Percentiles rank a stretch among this genome's conserved stretches.
phyloP scores from a whole-genome alignment of 2,329 filamentous ascomycete genomes.

The Zasmidium angulare region DNA sequence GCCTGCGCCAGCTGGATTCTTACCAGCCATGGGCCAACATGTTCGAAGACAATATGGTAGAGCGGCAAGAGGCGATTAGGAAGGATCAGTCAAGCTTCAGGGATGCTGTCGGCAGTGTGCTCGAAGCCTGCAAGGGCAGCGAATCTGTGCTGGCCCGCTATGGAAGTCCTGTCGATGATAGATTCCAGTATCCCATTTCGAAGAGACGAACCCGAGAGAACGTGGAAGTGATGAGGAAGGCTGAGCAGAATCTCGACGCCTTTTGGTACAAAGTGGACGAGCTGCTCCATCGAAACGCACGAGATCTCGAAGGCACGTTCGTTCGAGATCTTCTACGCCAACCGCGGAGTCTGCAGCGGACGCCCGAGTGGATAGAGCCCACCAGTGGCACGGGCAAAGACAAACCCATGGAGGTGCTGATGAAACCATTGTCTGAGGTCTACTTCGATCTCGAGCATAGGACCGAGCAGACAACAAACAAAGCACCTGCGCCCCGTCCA shows the following conservation, averaged over 20 bases:
- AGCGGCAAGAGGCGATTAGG: slow-evolving; percentile 29
- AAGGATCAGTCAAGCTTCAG: neutral
- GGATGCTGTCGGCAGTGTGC: neutral
- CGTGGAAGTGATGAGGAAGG: slow-evolving; percentile 7
- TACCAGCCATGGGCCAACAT: slow-evolving; percentile 52
- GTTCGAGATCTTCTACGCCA: slow-evolving; percentile 6
- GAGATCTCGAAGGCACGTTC: slow-evolving; percentile 4
- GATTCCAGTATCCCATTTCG: slow-evolving; percentile 9
- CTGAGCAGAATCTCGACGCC: slow-evolving; percentile 8
- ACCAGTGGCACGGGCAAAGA: neutral
- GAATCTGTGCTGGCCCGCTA: slow-evolving; percentile 5
- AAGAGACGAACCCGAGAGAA: slow-evolving; percentile 17
- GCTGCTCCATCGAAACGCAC: slow-evolving; percentile 4
- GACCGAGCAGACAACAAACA: slow-evolving; percentile 10
- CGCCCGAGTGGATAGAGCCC: slow-evolving; percentile 14
- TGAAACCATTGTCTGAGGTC: slow-evolving; percentile 27
- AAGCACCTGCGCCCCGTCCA: neutral
- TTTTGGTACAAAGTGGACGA: slow-evolving; percentile 17
- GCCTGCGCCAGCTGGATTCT: slow-evolving; percentile 45
- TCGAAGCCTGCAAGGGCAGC: slow-evolving; percentile 2
- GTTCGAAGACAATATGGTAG: slow-evolving; percentile 37
- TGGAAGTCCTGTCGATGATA: neutral
- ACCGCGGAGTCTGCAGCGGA: slow-evolving; percentile 13
- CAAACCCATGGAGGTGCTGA: neutral
- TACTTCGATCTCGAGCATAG: slow-evolving; percentile 26